phyloP scores from a whole-genome alignment of 345 rosid species.

The Turritis glabra region DNA sequence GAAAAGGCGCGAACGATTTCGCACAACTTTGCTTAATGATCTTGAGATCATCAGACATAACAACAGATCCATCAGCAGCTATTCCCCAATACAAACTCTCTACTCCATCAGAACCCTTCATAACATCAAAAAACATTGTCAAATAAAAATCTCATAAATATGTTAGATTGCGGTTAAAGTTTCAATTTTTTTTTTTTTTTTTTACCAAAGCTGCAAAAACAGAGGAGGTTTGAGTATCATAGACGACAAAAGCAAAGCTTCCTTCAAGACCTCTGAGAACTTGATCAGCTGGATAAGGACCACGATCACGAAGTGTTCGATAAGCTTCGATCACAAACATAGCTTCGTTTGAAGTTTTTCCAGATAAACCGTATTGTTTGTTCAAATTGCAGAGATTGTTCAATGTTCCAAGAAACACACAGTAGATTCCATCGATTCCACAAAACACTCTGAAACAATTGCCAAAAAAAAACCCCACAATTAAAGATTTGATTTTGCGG shows the following conservation, averaged over 20 bases:
- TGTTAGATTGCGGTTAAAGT: neutral
- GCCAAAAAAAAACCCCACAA: neutral
- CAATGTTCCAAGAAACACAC: constrained; percentile 73
- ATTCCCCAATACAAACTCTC: constrained; percentile 85
- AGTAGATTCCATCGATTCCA: constrained; percentile 75
- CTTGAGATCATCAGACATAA: constrained; percentile 74
- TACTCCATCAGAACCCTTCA: constrained; percentile 76
- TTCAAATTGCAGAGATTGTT: constrained; percentile 63
- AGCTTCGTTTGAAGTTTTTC: constrained; percentile 72
- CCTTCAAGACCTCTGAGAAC: constrained; percentile 86
- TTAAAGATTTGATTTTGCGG: neutral
- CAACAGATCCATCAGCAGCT: constrained; percentile 84
- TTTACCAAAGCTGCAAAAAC: constrained; percentile 77
- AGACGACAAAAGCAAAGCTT: constrained; percentile 81
- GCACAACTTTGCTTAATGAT: constrained; percentile 82
- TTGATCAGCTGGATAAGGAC: constrained; percentile 93
- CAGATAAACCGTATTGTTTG: constrained; percentile 71
- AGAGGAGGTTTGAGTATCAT: constrained; percentile 64
- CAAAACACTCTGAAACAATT: constrained; percentile 64
- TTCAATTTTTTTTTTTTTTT: neutral
- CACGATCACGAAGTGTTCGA: constrained; percentile 79
- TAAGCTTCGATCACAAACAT: constrained; percentile 82
- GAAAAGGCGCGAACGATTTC: constrained; percentile 89
- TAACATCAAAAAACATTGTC: neutral
- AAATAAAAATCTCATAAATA: neutral